Base-by-base conservation (phyloP, 2,329 filamentous ascomycete species). In the Colletotrichum sp. region DNA sequence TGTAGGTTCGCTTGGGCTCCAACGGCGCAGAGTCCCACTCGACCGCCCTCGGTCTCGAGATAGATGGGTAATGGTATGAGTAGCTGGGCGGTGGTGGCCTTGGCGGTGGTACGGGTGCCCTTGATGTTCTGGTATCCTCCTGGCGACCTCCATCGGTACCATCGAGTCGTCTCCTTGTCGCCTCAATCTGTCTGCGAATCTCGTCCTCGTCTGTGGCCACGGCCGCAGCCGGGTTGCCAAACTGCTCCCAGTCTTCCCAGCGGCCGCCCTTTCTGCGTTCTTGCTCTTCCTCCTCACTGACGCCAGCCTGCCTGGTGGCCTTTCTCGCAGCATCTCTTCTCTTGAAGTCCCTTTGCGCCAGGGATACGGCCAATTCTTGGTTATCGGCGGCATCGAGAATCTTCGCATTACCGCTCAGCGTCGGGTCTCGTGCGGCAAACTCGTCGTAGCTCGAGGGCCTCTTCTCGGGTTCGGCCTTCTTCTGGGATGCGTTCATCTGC, bases 341-440 rank as follows among this genome's bases (percentile, higher is more conserved):
- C 72, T 86, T 88, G 73, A 96, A 90, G 83, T 98, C 95, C 71
- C 91, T 90, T 77, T 93, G 92, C 1, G 95, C 95, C 34, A 98
- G 84, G 78, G 93, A 91, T 8, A 98, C 92, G 1, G 95, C 96
- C 61, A 98, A 85, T 13, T 96, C 93, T 77, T 92, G 90, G 77
- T 98, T 89, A 72, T 95, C 92, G 2, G 89, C 90, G 1, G 94
- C 94, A 80, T 95, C 92, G 16, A 98, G 85, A 2, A 95, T 89
- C 78, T 89, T 90, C 1, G 89, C 87, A 68, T 83, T 89, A 4
- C 90, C 90, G 21, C 87, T 87, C 14, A 95, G 83, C 3, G 90
- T 93, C 0, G 92, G 92, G 76, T 95, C 93, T 57, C 87, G 87
- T 3, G 89, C 86, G 2, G 91, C 89, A 78, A 88, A 88, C 26